phyloP scores from a whole-genome alignment of 176 grass and related monocot genomes.

The Urochloa ruziziensis region DNA sequence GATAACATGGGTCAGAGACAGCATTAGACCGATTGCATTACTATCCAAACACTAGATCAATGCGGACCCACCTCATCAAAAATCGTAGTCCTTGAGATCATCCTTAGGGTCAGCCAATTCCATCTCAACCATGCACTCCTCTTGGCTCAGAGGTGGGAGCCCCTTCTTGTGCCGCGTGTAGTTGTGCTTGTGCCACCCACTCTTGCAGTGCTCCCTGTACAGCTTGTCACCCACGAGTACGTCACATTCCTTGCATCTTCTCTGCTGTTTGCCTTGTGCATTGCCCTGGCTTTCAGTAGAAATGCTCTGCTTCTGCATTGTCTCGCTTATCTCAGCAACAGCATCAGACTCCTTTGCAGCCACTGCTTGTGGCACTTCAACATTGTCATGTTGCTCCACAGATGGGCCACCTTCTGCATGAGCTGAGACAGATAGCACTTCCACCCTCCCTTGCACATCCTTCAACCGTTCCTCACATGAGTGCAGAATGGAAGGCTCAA shows the following conservation, averaged over 20 bases:
- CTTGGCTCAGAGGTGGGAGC: constrained; percentile 53
- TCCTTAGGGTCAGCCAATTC: constrained; percentile 49
- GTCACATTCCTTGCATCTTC: constrained; percentile 67
- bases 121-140: constrained; percentile 73
- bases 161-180: constrained; percentile 61
- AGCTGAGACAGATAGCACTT: constrained; percentile 66
- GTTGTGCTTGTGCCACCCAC: constrained; percentile 93
- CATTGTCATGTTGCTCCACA: constrained; percentile 52
- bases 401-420: constrained; percentile 58
- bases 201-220: constrained; percentile 85
- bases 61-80: constrained; percentile 40
- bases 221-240: constrained; percentile 59
- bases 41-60: neutral
- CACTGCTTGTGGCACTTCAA: constrained; percentile 37
- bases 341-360: constrained; percentile 33
- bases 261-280: constrained; percentile 47
- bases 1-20: no score
- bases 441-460: constrained; percentile 67
- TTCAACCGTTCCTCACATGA: constrained; percentile 76
- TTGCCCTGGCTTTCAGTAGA: constrained; percentile 30
- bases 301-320: constrained; percentile 58
- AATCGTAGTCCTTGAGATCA: constrained; percentile 78
- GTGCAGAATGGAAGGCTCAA: constrained; percentile 75
- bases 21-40: no score
- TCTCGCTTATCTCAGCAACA: constrained; percentile 41